Evolutionary conservation across 495 filamentous ascomycete genomes (phyloP).

Genomic region (Xanthoparmelia taractica): DNA sequence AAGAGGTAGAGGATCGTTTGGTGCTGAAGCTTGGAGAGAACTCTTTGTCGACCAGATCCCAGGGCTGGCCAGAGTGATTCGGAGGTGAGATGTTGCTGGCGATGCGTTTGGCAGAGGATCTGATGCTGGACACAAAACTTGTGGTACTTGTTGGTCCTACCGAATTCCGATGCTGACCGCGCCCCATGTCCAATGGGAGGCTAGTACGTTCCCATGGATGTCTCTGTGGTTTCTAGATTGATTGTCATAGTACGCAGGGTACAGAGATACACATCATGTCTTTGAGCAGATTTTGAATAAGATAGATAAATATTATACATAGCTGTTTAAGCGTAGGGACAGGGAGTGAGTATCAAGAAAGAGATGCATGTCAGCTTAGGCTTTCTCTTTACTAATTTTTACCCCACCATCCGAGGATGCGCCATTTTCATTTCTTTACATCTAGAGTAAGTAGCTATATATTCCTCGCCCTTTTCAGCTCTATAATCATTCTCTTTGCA

Average conservation of each 20-base stretch:
- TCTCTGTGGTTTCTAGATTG: constrained; percentile 1
- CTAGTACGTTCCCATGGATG: constrained; percentile 13
- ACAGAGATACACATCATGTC: neutral
- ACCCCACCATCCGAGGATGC: too few species aligned
- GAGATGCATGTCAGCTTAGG: constrained; percentile 7
- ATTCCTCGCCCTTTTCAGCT: neutral
- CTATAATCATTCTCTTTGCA: too few species aligned
- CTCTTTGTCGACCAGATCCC: constrained; percentile 10
- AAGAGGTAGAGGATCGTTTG: constrained; percentile 23
- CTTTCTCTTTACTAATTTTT: too few species aligned
- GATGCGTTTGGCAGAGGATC: constrained; percentile 21
- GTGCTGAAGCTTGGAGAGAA: constrained; percentile 18
- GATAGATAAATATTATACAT: neutral
- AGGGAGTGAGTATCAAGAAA: neutral
- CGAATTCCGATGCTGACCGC: constrained; percentile 14
- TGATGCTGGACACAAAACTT: constrained; percentile 19
- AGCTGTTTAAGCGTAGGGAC: neutral
- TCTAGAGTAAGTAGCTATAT: too few species aligned
- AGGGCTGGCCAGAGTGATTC: constrained; percentile 13
- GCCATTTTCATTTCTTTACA: too few species aligned
- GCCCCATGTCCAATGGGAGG: constrained; percentile 17
- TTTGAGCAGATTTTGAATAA: neutral
- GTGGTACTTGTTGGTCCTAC: constrained; percentile 12
- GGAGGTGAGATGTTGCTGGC: constrained; percentile 18
- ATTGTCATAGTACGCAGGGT: neutral